phyloP scores from a whole-genome alignment of 2,329 filamentous ascomycete genomes.

The Stagonosporopsis tanaceti region DNA sequence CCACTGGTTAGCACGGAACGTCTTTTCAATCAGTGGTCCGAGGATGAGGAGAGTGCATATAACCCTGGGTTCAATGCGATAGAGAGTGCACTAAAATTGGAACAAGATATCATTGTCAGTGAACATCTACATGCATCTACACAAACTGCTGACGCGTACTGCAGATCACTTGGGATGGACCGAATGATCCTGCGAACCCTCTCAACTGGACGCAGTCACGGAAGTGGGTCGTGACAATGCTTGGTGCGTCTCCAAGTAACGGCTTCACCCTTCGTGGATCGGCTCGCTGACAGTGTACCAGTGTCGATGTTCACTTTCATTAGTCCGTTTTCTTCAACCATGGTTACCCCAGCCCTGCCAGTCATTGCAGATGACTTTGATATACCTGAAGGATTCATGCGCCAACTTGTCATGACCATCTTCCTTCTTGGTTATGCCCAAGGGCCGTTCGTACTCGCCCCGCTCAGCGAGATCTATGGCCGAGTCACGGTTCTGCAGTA shows the following conservation, averaged over 20 bases:
- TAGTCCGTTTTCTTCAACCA: conserved; percentile 50
- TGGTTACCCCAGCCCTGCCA: conserved; percentile 47
- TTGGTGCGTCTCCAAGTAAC: conserved; percentile 29
- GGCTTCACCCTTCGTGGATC: background rate
- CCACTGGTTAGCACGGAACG: conserved; percentile 33
- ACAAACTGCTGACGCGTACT: conserved; percentile 16
- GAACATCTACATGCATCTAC: background rate
- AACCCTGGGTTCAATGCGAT: conserved; percentile 16
- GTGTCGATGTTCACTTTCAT: conserved; percentile 50
- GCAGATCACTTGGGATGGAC: conserved; percentile 55
- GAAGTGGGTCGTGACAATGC: conserved; percentile 57
- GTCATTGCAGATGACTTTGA: conserved; percentile 43
- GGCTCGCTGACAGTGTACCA: background rate
- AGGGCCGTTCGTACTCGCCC: conserved; percentile 48
- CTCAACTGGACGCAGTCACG: conserved; percentile 56
- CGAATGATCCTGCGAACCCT: conserved; percentile 56
- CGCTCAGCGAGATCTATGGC: conserved; percentile 48
- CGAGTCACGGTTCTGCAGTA: conserved; percentile 44
- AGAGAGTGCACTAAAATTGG: conserved; percentile 7
- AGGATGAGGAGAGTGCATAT: conserved; percentile 24
- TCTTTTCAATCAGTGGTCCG: conserved; percentile 26
- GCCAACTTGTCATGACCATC: conserved; percentile 46
- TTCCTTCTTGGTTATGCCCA: conserved; percentile 50
- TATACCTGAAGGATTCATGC: conserved; percentile 41
- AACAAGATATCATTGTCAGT: conserved; percentile 31